phyloP scores from a whole-genome alignment of 768 basidiomycete species.

The Boletus rex-veris region DNA sequence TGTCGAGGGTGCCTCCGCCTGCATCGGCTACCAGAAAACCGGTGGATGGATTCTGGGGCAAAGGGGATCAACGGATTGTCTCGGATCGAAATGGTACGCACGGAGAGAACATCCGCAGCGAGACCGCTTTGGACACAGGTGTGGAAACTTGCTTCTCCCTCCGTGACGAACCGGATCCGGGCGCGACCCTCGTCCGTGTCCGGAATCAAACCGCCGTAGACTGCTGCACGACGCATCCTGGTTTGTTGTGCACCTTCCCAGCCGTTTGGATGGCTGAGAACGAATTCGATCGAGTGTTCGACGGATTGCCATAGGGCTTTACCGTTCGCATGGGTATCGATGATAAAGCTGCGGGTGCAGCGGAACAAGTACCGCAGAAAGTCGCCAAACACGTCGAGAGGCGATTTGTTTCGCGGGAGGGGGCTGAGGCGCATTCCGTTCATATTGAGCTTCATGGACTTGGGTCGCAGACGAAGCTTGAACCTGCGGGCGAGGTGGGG shows the following conservation, averaged over 20 bases:
- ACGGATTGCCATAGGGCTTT: constrained; percentile 64
- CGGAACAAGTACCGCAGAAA: constrained; percentile 71
- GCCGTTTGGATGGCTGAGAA: constrained; percentile 77
- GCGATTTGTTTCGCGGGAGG: constrained; percentile 61
- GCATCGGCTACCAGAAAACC: constrained; percentile 81
- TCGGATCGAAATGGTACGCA: constrained; percentile 30
- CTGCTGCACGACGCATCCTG: constrained; percentile 72
- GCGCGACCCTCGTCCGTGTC: constrained; percentile 72
- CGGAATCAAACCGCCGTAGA: constrained; percentile 68
- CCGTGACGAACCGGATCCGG: constrained; percentile 75
- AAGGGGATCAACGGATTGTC: constrained; percentile 2
- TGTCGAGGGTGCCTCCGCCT: constrained; percentile 78
- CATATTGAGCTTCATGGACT: constrained; percentile 77
- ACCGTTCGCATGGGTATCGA: constrained; percentile 81
- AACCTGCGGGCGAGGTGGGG: constrained; percentile 43
- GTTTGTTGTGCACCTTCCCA: constrained; percentile 78
- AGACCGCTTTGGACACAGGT: constrained; percentile 76
- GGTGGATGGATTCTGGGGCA: constrained; percentile 59
- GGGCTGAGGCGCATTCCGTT: constrained; percentile 76
- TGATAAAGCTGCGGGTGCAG: constrained; percentile 73
- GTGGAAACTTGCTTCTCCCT: constrained; percentile 81
- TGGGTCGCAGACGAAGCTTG: constrained; percentile 75
- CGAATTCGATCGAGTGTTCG: constrained; percentile 67
- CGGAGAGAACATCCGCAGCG: constrained; percentile 73
- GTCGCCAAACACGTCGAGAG: constrained; percentile 77